Base-by-base conservation (phyloP, 2,329 filamentous ascomycete genomes). In the Fusarium sp. region DNA sequence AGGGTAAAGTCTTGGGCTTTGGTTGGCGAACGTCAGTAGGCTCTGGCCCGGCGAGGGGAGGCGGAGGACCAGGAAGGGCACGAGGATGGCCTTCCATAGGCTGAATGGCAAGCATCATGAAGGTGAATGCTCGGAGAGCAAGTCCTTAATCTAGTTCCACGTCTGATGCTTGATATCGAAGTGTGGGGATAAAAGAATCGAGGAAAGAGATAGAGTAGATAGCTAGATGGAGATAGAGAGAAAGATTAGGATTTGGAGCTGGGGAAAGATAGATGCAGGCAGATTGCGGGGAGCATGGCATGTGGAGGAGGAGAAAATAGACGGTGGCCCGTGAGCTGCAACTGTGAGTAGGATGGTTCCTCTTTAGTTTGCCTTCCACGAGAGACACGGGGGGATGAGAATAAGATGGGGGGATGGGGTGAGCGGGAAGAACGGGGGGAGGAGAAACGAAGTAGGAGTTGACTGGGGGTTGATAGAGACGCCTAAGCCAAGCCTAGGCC, bases 1-100 rank as follows among this genome's bases (percentile, higher is more conserved):
- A 90, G 61, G 88, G 88, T 67, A 90, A 79, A 53, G 86, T 88
- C 80, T 90, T 89, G 73, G 88, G 88, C 75, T 90, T 89, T 78
- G 88, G 86, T 71, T 87, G 85, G 75, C 86, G 85, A 75, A 80
- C 80, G 73, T 89, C 87, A 61, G 82, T 83, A 69, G 81, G 83
- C 71, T 88, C 86, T 45, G 85, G 83, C 32, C 73, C 69, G 58
- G 71, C 70, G 41, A 81, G 76, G 54, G 71, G 70, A 64, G 65
- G 70, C 64, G 67, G 57, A 60, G 74, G 71, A 18, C 70, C 70
- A 48, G 76, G 70, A 55, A 78, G 74, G 41, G 77, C 67, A 48
- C 75, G 79, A 74, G 79, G 76, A 66, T 83, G 79, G 46, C 82
- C 83, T 78, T 89, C 86, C 77, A 88, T 83, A 70, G 86, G 84